These are phyloP conservation scores for Colletotrichum musicola DNA, from an alignment of 2,329 filamentous ascomycete species.

Conservation along the genomic window DNA sequence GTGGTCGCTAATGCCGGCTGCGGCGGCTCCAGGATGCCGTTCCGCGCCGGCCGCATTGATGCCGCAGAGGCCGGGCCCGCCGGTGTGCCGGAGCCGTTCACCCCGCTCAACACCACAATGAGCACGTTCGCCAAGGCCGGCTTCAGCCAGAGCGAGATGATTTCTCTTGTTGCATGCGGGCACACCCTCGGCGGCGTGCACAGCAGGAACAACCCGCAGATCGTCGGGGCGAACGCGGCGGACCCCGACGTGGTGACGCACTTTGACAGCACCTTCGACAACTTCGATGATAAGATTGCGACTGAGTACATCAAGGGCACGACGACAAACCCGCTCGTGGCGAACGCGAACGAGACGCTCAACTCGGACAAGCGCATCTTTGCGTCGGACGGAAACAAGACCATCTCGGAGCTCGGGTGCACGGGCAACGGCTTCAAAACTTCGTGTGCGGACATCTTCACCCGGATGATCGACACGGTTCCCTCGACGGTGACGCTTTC, in stretches of 20 bases:
- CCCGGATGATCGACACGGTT: constrained; percentile 52
- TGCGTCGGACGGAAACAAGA: constrained; percentile 50
- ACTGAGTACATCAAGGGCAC: constrained; percentile 41
- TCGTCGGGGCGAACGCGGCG: constrained; percentile 32
- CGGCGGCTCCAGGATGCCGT: constrained; percentile 43
- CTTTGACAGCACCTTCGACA: constrained; percentile 46
- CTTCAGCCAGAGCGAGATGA: constrained; percentile 44
- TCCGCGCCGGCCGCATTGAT: constrained; percentile 44
- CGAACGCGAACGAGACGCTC: constrained; percentile 42
- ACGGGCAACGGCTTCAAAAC: constrained; percentile 52
- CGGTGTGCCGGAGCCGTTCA: constrained; percentile 45
- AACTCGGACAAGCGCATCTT: constrained; percentile 43
- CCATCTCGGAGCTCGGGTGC: constrained; percentile 54
- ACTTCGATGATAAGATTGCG: constrained; percentile 43
- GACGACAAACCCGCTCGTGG: constrained; percentile 42
- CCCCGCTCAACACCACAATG: constrained; percentile 41
- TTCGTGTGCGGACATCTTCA: constrained; percentile 47
- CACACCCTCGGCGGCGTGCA: constrained; percentile 45
- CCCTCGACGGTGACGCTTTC: constrained; percentile 46
- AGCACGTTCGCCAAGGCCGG: constrained; percentile 42
- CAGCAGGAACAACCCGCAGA: constrained; percentile 43
- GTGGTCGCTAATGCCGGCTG: constrained; percentile 44
- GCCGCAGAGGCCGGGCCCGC: constrained; percentile 42
- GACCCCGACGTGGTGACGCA: constrained; percentile 48
- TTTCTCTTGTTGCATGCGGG: constrained; percentile 44